A percentile compares a stretch with the other conserved stretches of the same genome.
These are phyloP conservation scores for Cerrena zonata DNA, from an alignment of 1,284 basidiomycete genomes.

Conservation along the genomic window DNA sequence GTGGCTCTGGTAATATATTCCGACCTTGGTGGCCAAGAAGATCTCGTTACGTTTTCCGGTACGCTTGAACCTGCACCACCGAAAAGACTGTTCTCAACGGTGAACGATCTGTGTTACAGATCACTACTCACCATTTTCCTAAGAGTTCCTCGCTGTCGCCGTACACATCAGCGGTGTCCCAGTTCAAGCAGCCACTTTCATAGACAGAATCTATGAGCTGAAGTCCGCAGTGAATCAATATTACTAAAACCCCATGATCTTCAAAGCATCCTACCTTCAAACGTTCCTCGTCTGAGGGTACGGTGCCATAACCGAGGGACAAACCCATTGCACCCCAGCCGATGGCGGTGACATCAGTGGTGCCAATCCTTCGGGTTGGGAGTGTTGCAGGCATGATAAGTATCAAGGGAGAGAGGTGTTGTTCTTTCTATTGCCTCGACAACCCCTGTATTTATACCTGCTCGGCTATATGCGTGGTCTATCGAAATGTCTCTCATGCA, in stretches of 20 bases:
- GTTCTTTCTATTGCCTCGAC: no score
- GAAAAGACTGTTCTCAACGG: neutral
- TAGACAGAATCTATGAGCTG: constrained; percentile 26
- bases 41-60: constrained; percentile 37
- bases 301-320: constrained; percentile 16
- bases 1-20: constrained; percentile 20
- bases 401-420: no score
- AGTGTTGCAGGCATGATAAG: neutral
- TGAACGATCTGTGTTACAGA: neutral
- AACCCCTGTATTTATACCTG: no score
- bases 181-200: constrained; percentile 24
- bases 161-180: constrained; percentile 30
- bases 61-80: constrained; percentile 22
- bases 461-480: no score
- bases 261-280: constrained; percentile 15
- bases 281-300: constrained; percentile 22
- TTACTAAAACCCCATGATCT: neutral
- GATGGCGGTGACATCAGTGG: constrained; percentile 16
- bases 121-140: constrained; percentile 23
- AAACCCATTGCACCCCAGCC: constrained; percentile 23
- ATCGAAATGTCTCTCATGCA: no score
- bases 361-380: constrained; percentile 8
- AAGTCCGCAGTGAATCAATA: neutral
- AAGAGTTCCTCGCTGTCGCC: constrained; percentile 20
- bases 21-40: constrained; percentile 51